Percentiles rank a stretch among this genome's conserved stretches.
These are phyloP conservation scores for Phyllosticta paracitricarpa DNA, from an alignment of 2,329 filamentous ascomycete species.

Conservation along the genomic window DNA sequence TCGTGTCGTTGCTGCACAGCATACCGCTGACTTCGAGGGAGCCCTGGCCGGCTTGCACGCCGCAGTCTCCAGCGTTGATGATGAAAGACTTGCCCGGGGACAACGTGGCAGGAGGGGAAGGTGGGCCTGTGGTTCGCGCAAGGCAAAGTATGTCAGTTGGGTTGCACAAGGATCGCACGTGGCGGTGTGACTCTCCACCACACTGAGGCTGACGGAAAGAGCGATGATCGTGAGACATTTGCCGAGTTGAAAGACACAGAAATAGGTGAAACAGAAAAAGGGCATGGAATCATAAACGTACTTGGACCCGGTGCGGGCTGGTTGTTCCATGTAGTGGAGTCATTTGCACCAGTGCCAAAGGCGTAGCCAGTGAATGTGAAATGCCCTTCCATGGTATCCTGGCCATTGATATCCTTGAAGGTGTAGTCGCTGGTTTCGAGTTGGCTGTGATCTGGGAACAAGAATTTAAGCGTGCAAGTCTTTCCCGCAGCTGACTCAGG, in stretches of 20 bases:
- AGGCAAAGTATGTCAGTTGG: neutral
- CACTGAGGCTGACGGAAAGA: neutral
- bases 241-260: neutral
- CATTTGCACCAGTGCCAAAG: constrained; percentile 12
- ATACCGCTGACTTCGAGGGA: constrained; percentile 13
- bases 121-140: constrained; percentile 7
- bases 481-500: constrained; percentile 13
- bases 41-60: constrained; percentile 12
- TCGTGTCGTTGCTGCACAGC: constrained; percentile 16
- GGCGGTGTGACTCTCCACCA: neutral
- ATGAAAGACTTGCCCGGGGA: constrained; percentile 15
- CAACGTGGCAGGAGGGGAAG: constrained; percentile 14
- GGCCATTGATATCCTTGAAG: constrained; percentile 9
- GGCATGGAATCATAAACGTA: neutral
- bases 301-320: constrained; percentile 15
- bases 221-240: neutral
- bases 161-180: neutral
- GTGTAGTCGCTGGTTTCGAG: constrained; percentile 11
- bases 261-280: neutral
- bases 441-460: constrained; percentile 12
- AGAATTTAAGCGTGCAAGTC: constrained; percentile 15
- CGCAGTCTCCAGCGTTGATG: constrained; percentile 14
- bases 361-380: constrained; percentile 17
- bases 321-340: constrained; percentile 15
- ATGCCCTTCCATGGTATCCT: constrained; percentile 8